A percentile compares a stretch with the other conserved stretches of the same genome.
phyloP scores from a whole-genome alignment of 148 eudicot species.

The Amaranthus palmeri region DNA sequence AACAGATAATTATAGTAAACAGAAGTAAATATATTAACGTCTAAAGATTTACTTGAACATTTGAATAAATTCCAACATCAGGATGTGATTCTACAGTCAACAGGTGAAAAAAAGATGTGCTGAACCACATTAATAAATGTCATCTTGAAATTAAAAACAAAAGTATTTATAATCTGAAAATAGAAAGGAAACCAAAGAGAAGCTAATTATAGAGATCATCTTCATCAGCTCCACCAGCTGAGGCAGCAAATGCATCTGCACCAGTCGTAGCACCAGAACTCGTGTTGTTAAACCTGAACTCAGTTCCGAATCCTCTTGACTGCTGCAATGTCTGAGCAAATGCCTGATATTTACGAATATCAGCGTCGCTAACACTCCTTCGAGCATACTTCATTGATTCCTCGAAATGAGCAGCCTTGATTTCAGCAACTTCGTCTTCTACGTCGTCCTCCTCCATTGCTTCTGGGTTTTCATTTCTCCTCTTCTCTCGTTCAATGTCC shows the following conservation, averaged over 20 bases:
- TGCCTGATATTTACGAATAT: slow-evolving; percentile 85
- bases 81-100: neutral
- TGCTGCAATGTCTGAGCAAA: slow-evolving; percentile 90
- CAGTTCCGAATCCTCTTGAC: slow-evolving; percentile 76
- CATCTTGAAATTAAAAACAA: neutral
- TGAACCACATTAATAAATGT: neutral
- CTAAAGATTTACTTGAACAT: neutral
- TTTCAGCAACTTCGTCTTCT: slow-evolving; percentile 82
- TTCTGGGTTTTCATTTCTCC: slow-evolving; percentile 68
- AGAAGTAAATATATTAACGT: neutral
- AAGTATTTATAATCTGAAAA: neutral
- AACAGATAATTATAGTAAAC: too few species aligned
- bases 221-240: slow-evolving; percentile 77
- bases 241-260: slow-evolving; percentile 57
- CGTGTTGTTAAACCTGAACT: slow-evolving; percentile 56
- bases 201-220: slow-evolving; percentile 58
- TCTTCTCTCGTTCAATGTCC: slow-evolving; percentile 80
- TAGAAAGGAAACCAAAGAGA: neutral
- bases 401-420: slow-evolving; percentile 74
- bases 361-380: slow-evolving; percentile 89
- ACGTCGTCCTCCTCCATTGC: slow-evolving; percentile 88
- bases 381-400: slow-evolving; percentile 90
- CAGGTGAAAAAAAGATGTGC: neutral
- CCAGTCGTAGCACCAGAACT: slow-evolving; percentile 30
- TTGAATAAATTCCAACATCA: neutral